Conservation (phyloP, 129 eudicot species). For the Flaveria trinervia region DNA sequence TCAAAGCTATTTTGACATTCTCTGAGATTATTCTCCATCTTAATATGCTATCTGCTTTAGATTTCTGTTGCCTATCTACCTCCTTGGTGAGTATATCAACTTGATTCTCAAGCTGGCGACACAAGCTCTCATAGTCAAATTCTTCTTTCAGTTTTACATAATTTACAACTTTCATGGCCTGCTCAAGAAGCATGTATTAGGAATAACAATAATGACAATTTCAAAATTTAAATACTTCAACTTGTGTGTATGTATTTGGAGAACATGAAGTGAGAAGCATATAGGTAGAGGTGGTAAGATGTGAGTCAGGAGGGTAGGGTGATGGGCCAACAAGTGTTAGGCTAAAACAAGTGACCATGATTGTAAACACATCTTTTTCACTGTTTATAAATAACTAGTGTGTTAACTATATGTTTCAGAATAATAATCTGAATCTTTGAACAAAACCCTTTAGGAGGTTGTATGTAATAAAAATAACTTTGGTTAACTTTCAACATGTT, state of each 20-base stretch:
- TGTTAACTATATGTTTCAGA: not conserved
- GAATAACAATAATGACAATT: conserved; percentile 11
- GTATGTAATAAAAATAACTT: not conserved
- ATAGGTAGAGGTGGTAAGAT: not conserved
- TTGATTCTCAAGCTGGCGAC: conserved; percentile 86
- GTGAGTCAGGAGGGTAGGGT: not conserved
- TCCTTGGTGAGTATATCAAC: conserved; percentile 79
- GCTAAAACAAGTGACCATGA: not conserved
- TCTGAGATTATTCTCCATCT: conserved; percentile 58
- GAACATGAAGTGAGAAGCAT: conserved; percentile 8
- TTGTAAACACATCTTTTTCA: not conserved
- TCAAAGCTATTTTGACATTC: conserved; percentile 60
- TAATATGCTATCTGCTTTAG: conserved; percentile 53
- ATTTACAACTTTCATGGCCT: conserved; percentile 98
- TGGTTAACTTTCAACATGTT: conserved; percentile 12
- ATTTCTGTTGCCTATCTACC: conserved; percentile 81
- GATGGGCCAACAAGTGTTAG: not conserved
- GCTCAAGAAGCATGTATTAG: conserved; percentile 42
- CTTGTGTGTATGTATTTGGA: conserved; percentile 19
- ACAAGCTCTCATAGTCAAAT: conserved; percentile 89
- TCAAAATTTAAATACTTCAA: not conserved
- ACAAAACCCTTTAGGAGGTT: not conserved
- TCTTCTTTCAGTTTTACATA: conserved; percentile 90
- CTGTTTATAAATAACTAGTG: not conserved
- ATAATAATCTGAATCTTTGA: not conserved